Base-by-base conservation (phyloP, 1,284 basidiomycete genomes). In the Schizopora paradoxa region DNA sequence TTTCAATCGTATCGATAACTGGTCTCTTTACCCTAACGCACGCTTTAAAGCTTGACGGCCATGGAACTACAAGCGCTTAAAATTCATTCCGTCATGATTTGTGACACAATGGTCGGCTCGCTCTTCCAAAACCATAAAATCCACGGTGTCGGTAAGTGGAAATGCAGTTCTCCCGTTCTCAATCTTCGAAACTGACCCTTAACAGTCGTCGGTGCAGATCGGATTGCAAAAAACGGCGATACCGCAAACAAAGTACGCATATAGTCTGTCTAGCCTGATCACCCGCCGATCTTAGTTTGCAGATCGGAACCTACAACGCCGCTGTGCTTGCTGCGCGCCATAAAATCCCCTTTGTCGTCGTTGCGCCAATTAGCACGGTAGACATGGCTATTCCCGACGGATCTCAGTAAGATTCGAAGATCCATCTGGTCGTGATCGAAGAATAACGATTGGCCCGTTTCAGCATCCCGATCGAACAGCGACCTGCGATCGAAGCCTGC, bases 41-140 rank as follows among this genome's bases (percentile, higher is more conserved):
- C 13, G 21, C 28, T 8, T 23, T 38, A 25, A 47, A 86, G 86
- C 60, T 72, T 96, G 36, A 96, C 92, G 5, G 86, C 91, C 6
- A 69, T 92, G 42, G 92, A 95, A 60, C 75, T 96, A 22, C 79
- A 88, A 53, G 84, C 82, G 0, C 75, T 95, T 34, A 69, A 79
- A 29, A 85, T 92, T 11, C 86, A 89, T 0, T 85, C 84, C 10
- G 82, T 84, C n/a, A 94, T 95, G 91, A 82, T 95, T 43, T 93
- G 89, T 60, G 91, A 96, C 60, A 93, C 88, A 32, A 94, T 94
- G 86, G 86, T 95, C 23, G 91, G 92, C 11, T 92, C 90, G 1
- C 68, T 94, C 33, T 89, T 96, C 69, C 90, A 92, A 60, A 84
- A 90, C 61, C 72, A 88, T 60, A 68, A 78, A 32, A 87, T 95